A percentile compares a stretch with the other conserved stretches of the same genome.
These are phyloP conservation scores for Fusarium musae DNA, from an alignment of 2,329 filamentous ascomycete genomes.

Conservation along the genomic window DNA sequence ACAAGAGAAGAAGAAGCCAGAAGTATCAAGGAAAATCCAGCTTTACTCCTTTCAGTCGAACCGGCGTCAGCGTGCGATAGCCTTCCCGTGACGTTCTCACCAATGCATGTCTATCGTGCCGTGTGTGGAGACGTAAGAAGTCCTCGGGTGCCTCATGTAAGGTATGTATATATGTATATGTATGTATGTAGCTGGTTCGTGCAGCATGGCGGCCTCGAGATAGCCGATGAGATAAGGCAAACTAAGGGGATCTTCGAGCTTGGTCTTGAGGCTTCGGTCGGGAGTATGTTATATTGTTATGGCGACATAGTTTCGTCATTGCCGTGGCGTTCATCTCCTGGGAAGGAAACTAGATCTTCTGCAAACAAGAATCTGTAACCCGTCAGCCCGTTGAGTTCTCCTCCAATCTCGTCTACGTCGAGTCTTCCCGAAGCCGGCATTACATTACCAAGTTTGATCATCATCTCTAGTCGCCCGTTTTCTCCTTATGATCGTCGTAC, in stretches of 20 bases:
- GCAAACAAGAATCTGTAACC: constrained; percentile 32
- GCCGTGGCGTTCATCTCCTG: neutral
- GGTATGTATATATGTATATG: neutral
- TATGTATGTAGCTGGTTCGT: neutral
- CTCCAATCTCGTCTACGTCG: constrained; percentile 24
- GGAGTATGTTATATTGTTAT: neutral
- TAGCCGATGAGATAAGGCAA: constrained; percentile 4
- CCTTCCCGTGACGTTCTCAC: neutral
- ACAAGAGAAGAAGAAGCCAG: neutral
- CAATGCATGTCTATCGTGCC: neutral
- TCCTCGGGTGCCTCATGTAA: neutral
- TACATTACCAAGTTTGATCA: constrained; percentile 1
- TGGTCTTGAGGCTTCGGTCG: neutral
- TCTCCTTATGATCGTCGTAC: neutral
- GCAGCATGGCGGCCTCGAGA: neutral
- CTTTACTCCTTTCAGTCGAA: neutral
- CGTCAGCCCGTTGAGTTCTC: constrained; percentile 6
- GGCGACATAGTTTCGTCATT: neutral
- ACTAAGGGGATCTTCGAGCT: neutral
- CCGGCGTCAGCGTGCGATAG: neutral
- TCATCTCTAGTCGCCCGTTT: neutral
- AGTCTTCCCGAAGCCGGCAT: constrained; percentile 16
- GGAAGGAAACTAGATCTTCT: neutral
- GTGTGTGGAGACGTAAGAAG: neutral
- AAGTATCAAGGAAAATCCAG: neutral